Conservation (phyloP, 257 asterid species). For the Solanum gandarillasii region DNA sequence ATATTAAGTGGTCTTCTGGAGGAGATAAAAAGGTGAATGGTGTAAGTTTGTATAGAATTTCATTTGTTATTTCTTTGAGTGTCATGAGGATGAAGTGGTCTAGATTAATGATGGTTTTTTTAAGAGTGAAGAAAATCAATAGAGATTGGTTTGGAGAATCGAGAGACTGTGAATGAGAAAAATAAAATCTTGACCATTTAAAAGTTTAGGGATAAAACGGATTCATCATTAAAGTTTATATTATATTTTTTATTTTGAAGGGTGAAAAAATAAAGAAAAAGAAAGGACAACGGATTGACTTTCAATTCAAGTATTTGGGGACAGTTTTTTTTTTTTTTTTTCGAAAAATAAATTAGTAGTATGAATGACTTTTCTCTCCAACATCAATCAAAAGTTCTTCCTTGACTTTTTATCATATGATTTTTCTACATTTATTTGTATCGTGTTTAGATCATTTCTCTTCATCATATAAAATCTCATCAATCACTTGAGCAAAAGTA, state of each 20-base stretch:
- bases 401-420: not conserved
- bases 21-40: too few relatives aligned
- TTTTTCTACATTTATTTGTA: not conserved
- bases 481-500: not conserved
- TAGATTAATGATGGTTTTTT: too few relatives aligned
- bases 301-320: not conserved
- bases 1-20: too few relatives aligned
- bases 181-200: too few relatives aligned
- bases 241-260: not conserved
- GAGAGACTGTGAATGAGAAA: too few relatives aligned
- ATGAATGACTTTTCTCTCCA: not conserved
- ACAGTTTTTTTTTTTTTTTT: not conserved
- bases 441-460: not conserved
- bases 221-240: not conserved
- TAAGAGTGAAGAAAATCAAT: too few relatives aligned
- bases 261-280: not conserved
- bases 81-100: too few relatives aligned
- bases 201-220: too few relatives aligned
- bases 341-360: not conserved
- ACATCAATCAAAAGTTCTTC: not conserved
- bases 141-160: too few relatives aligned
- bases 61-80: too few relatives aligned
- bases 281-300: not conserved
- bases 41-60: too few relatives aligned
- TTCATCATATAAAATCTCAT: not conserved